phyloP scores from a whole-genome alignment of 768 basidiomycete species.

The Galerina marginata region DNA sequence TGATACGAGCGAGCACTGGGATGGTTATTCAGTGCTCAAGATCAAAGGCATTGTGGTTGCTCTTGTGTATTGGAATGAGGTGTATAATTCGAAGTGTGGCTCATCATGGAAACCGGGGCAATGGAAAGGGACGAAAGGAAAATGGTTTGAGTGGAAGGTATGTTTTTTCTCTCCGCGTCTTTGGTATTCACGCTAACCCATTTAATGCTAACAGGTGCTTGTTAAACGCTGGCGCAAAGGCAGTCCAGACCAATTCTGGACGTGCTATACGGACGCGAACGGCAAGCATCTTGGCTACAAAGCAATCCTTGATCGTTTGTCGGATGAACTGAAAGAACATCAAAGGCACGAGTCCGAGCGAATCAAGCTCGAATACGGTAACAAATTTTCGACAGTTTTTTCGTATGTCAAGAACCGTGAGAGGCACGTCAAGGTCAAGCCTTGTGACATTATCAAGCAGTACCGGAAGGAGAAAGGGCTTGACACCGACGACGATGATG shows the following conservation, averaged over 20 bases:
- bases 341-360: conserved; percentile 1
- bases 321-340: background rate
- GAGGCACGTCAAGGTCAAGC: background rate
- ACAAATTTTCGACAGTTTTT: conserved; percentile 3
- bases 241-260: conserved; percentile 9
- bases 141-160: conserved; percentile 4
- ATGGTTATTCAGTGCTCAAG: conserved; percentile 15
- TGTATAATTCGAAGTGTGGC: conserved; percentile 8
- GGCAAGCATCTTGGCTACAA: conserved; percentile 7
- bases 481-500: background rate
- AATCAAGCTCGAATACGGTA: conserved; percentile 8
- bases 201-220: background rate
- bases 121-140: background rate
- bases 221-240: conserved; percentile 3
- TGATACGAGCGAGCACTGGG: conserved; percentile 26
- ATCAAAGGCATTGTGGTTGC: conserved; percentile 20
- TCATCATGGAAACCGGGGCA: background rate
- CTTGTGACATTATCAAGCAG: conserved; percentile 8
- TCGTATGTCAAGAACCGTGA: conserved; percentile 4
- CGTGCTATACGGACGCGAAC: background rate
- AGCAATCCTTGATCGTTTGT: background rate
- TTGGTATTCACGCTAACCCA: background rate
- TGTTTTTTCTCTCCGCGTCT: background rate
- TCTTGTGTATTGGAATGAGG: conserved; percentile 24
- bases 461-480: conserved; percentile 1